Evolutionary conservation across 768 basidiomycete genomes (phyloP).

Genomic region (Suillus sp.): DNA sequence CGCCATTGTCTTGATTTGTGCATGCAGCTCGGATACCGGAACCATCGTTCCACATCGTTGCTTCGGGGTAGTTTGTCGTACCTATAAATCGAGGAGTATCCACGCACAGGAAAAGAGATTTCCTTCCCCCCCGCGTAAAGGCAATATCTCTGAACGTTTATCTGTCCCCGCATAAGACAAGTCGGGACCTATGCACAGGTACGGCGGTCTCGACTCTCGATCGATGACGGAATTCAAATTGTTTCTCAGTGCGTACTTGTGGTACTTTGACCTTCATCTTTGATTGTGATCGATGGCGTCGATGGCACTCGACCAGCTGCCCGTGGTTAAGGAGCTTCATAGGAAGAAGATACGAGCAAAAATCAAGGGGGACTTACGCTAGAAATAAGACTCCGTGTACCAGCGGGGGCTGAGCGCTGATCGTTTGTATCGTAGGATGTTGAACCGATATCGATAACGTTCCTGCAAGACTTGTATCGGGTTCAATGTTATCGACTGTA

Average conservation of each 20-base stretch:
- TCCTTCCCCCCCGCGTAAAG: slow-evolving; percentile 18
- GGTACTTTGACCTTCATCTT: background rate
- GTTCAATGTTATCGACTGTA: slow-evolving; percentile 14
- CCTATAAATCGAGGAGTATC: slow-evolving; percentile 19
- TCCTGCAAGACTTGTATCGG: slow-evolving; percentile 15
- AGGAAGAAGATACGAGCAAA: background rate
- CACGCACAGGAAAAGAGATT: slow-evolving; percentile 15
- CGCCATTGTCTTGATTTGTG: slow-evolving; percentile 1
- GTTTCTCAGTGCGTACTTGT: slow-evolving; percentile 6
- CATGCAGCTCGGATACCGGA: slow-evolving; percentile 17
- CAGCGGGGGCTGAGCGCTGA: background rate
- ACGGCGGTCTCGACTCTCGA: slow-evolving; percentile 23
- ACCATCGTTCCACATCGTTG: slow-evolving; percentile 13
- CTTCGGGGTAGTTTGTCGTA: slow-evolving; percentile 10
- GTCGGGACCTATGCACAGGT: slow-evolving; percentile 22
- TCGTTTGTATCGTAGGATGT: slow-evolving; percentile 3
- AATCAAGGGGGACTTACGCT: background rate
- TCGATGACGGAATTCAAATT: slow-evolving; percentile 22
- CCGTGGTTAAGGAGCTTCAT: slow-evolving; percentile 2
- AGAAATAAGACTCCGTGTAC: slow-evolving; percentile 4
- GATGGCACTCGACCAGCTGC: slow-evolving; percentile 3
- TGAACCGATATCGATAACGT: slow-evolving; percentile 13
- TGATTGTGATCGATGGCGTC: slow-evolving; percentile 1
- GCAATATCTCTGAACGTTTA: slow-evolving; percentile 13
- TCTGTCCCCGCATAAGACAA: slow-evolving; percentile 17